Evolutionary conservation across 192 early-diverging fungal species (phyloP).

Genomic region (Coemansia sp.): DNA sequence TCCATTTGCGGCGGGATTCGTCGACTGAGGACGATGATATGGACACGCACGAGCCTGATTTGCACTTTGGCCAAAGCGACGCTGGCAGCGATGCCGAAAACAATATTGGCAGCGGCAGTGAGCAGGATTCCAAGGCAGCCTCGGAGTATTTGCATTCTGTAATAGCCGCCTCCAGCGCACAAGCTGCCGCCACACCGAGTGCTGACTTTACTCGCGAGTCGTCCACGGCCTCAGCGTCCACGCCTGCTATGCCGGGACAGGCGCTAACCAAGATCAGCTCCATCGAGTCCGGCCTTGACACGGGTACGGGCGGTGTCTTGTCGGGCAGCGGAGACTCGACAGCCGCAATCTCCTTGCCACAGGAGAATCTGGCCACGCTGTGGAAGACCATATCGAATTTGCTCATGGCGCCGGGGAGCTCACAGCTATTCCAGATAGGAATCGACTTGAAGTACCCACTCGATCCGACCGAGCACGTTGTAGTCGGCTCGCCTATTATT

Average conservation of each 20-base stretch:
- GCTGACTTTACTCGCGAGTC: constrained; percentile 16
- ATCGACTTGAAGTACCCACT: constrained; percentile 52
- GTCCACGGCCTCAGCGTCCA: constrained; percentile 16
- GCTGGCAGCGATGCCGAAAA: constrained; percentile 42
- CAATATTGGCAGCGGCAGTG: not conserved
- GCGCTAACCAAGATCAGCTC: constrained; percentile 28
- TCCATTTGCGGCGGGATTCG: constrained; percentile 23
- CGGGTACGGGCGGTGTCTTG: not conserved
- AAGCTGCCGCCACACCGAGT: not conserved
- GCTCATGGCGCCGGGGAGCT: constrained; percentile 32
- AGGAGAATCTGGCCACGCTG: constrained; percentile 38
- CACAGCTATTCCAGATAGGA: constrained; percentile 47
- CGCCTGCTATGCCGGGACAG: constrained; percentile 9
- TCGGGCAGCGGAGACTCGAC: constrained; percentile 21
- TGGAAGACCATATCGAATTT: constrained; percentile 48
- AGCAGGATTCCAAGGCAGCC: constrained; percentile 18
- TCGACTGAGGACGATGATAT: constrained; percentile 44
- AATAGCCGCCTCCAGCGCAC: constrained; percentile 8
- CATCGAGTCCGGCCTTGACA: constrained; percentile 21
- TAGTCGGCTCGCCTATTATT: constrained; percentile 81
- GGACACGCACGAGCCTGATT: constrained; percentile 38
- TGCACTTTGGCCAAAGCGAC: constrained; percentile 51
- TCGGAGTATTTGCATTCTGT: constrained; percentile 29
- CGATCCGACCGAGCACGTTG: constrained; percentile 77
- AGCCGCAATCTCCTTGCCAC: constrained; percentile 11